Percentiles rank a stretch among this genome's conserved stretches.
Evolutionary conservation across 108 stramenopile genomes (phyloP).

Genomic region (Skeletonema tropicum): DNA sequence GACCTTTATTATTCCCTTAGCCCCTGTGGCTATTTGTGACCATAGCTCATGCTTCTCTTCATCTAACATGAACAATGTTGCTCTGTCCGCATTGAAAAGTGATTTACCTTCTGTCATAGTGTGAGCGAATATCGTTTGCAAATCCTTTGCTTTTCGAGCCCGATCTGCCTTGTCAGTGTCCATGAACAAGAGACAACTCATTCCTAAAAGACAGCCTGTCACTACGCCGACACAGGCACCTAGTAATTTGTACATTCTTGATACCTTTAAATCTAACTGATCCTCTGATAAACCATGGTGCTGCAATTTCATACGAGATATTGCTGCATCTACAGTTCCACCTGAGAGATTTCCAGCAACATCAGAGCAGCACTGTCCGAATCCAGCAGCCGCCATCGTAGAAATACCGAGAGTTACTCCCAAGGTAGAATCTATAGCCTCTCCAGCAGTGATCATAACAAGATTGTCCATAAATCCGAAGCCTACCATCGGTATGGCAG

Average conservation of each 20-base stretch:
- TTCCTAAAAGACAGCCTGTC: slow-evolving; percentile 83
- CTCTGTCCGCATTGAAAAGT: slow-evolving; percentile 59
- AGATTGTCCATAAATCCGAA: slow-evolving; percentile 93
- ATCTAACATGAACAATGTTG: slow-evolving; percentile 61
- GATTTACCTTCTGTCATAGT: slow-evolving; percentile 57
- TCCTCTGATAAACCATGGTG: slow-evolving; percentile 56
- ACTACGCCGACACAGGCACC: slow-evolving; percentile 84
- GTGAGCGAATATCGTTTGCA: slow-evolving; percentile 62
- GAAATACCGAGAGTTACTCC: slow-evolving; percentile 82
- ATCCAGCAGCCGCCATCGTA: slow-evolving; percentile 85
- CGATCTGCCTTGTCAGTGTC: slow-evolving; percentile 75
- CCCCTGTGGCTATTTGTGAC: slow-evolving; percentile 50
- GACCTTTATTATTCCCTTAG: slow-evolving; percentile 54
- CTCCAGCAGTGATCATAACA: slow-evolving; percentile 89
- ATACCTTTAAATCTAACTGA: slow-evolving; percentile 53
- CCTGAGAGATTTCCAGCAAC: slow-evolving; percentile 63
- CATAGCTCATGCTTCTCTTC: slow-evolving; percentile 51
- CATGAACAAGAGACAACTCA: slow-evolving; percentile 81
- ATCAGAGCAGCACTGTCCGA: slow-evolving; percentile 65
- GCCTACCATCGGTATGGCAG: slow-evolving; percentile 80
- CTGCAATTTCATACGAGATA: slow-evolving; percentile 60
- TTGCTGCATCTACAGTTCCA: slow-evolving; percentile 60
- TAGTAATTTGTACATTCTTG: slow-evolving; percentile 42
- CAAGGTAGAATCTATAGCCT: slow-evolving; percentile 74
- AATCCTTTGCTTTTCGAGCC: slow-evolving; percentile 67